Base-by-base conservation (phyloP, 768 basidiomycete genomes). In the Leccinum broughii region DNA sequence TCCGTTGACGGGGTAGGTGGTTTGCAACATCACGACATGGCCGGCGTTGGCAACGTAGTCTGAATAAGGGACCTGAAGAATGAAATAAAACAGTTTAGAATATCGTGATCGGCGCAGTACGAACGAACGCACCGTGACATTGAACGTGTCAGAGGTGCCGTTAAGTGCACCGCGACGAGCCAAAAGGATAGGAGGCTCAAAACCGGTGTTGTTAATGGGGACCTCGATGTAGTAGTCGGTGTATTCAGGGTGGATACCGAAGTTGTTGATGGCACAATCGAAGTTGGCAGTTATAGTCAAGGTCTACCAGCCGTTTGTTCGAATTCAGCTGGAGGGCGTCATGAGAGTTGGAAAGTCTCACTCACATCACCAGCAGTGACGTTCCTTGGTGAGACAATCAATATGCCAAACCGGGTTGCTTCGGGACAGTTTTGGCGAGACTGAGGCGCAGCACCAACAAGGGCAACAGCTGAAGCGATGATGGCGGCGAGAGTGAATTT, bases 221-320 rank as follows among this genome's bases (percentile, higher is more conserved):
- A 76, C 72, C 54, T 73, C 74, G 20, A 73, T 71, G 35, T 73
- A 76, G 57, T 74, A 73, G 56, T 73, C 72, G 58, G 65, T 73
- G 56, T 54, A 73, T 58, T 65, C 46, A 4, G 72, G 72, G 14
- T 34, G n/a, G n/a, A 52, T 22, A 13, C 60, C 62, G 13, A 65
- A 64, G 55, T 4, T 51, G 35, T 63, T 62, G 59, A 67, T 60
- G 48, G 74, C 68, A 10, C 72, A 73, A 11, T n/a, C 62, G 4
- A 73, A 73, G 62, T 73, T 56, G 3, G 69, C 57, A 1, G 41
- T 60, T 22, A 73, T 55, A 3, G 62, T 49, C 59, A 74, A 55
- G n/a, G n/a, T 58, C 73, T 74, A 17, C 13, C 13, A 17, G 37
- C 7, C 17, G 13, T 54, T 30, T 20, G 6, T 22, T 5, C 10